Conservation (phyloP, 2,329 filamentous ascomycete genomes). For the Ceratocystis cacaofunesta region DNA sequence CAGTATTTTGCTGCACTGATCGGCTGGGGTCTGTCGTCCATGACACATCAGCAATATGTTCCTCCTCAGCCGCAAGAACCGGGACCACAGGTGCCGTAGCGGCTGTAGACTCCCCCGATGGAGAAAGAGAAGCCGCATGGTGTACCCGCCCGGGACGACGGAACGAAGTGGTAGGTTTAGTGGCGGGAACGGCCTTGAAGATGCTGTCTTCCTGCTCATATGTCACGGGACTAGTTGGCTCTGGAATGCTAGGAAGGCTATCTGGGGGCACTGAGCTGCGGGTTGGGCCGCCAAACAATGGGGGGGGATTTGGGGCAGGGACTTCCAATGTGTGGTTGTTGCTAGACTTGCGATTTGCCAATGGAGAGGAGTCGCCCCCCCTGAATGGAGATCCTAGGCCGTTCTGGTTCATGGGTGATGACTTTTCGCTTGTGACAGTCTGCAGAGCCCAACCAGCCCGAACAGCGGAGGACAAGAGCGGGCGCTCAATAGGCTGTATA, state of each 20-base stretch:
- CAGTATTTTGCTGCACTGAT: conserved; percentile 5
- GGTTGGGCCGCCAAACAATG: background rate
- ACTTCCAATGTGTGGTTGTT: conserved; percentile 4
- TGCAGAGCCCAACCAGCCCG: conserved; percentile 41
- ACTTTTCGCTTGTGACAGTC: conserved; percentile 43
- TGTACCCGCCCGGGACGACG: conserved; percentile 14
- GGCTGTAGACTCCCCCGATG: conserved; percentile 6
- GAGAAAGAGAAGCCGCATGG: conserved; percentile 12
- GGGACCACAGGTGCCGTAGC: conserved; percentile 1
- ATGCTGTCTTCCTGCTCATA: conserved; percentile 12
- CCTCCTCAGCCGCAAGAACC: conserved; percentile 14
- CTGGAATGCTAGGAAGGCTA: conserved; percentile 3
- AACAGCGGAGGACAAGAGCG: conserved; percentile 41
- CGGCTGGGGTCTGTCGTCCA: conserved; percentile 15
- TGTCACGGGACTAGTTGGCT: conserved; percentile 9
- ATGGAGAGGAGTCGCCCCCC: background rate
- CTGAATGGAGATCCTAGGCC: conserved; percentile 41
- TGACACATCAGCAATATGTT: conserved; percentile 14
- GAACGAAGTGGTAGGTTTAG: conserved; percentile 6
- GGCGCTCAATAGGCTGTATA: background rate
- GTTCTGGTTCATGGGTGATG: conserved; percentile 37
- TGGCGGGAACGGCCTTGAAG: background rate
- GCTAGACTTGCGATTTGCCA: conserved; percentile 6
- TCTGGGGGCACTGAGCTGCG: background rate
- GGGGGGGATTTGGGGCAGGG: conserved; percentile 6